phyloP scores from a whole-genome alignment of 1,284 basidiomycete genomes.

The Uromyces viciae-fabae region DNA sequence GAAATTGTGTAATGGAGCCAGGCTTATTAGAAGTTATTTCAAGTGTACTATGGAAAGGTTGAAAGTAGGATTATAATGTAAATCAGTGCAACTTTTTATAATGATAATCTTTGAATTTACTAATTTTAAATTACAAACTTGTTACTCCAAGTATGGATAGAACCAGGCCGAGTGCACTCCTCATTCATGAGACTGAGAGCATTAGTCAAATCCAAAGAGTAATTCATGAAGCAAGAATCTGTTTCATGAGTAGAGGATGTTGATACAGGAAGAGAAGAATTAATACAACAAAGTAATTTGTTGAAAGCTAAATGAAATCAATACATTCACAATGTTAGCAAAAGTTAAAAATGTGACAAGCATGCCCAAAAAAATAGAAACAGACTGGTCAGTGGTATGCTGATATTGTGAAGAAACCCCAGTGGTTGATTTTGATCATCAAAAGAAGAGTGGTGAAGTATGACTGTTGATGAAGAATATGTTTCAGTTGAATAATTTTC shows the following conservation, averaged over 20 bases:
- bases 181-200: conserved; percentile 82
- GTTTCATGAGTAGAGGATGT: conserved; percentile 13
- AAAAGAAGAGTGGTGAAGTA: background rate
- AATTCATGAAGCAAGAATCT: conserved; percentile 62
- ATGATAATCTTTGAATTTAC: conserved; percentile 52
- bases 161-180: conserved; percentile 67
- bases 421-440: background rate
- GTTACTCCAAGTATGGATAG: conserved; percentile 69
- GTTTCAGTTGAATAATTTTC: background rate
- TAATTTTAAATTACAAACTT: conserved; percentile 64
- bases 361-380: background rate
- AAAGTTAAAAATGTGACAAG: background rate
- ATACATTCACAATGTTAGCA: no score
- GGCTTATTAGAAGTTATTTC: conserved; percentile 63
- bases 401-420: conserved; percentile 3
- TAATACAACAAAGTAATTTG: conserved; percentile 23
- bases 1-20: conserved; percentile 75
- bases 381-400: conserved; percentile 12
- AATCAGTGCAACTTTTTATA: conserved; percentile 34
- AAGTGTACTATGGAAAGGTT: conserved; percentile 63
- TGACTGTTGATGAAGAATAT: background rate
- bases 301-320: conserved; percentile 1
- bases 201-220: conserved; percentile 71
- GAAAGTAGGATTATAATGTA: conserved; percentile 32
- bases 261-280: conserved; percentile 22